Conservation (phyloP, 768 basidiomycete species). For the Leucosporidium scottii region DNA sequence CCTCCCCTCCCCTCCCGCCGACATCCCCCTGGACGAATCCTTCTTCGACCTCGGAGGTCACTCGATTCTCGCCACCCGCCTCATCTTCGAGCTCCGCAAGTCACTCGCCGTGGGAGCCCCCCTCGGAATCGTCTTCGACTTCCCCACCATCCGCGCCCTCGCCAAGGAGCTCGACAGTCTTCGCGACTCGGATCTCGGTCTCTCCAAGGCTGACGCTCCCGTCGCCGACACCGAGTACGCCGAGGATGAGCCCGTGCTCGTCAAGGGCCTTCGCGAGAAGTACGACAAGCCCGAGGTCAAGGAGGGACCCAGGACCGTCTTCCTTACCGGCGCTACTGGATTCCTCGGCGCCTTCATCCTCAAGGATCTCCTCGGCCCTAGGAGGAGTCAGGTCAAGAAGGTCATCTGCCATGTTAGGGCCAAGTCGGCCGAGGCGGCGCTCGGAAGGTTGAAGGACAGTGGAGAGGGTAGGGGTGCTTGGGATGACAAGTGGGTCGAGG, state of each 20-base stretch:
- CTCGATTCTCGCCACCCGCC: slow-evolving; percentile 92
- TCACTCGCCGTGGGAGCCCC: slow-evolving; percentile 83
- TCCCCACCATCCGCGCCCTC: slow-evolving; percentile 73
- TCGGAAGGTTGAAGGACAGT: slow-evolving; percentile 63
- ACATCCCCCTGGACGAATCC: slow-evolving; percentile 76
- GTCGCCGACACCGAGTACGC: slow-evolving; percentile 54
- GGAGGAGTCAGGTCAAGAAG: slow-evolving; percentile 60
- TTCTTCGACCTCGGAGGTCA: slow-evolving; percentile 99
- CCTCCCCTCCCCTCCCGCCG: slow-evolving; percentile 59
- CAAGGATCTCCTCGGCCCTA: slow-evolving; percentile 59
- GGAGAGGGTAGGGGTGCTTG: slow-evolving; percentile 76
- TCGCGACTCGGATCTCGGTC: slow-evolving; percentile 71
- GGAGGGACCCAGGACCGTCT: slow-evolving; percentile 55
- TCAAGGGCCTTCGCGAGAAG: slow-evolving; percentile 53
- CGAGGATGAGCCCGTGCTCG: slow-evolving; percentile 63
- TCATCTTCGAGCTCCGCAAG: slow-evolving; percentile 95
- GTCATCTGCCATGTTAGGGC: slow-evolving; percentile 90
- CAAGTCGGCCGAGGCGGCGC: slow-evolving; percentile 54
- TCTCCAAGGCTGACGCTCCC: slow-evolving; percentile 40
- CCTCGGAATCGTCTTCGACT: slow-evolving; percentile 80
- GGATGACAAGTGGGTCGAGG: slow-evolving; percentile 71
- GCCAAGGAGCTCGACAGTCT: slow-evolving; percentile 68
- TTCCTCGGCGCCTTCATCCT: slow-evolving; percentile 93
- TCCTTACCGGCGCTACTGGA: slow-evolving; percentile 94
- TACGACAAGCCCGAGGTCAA: slow-evolving; percentile 45